Base-by-base conservation (phyloP, 75 land plant species). In the Ceratopteris richardii region DNA sequence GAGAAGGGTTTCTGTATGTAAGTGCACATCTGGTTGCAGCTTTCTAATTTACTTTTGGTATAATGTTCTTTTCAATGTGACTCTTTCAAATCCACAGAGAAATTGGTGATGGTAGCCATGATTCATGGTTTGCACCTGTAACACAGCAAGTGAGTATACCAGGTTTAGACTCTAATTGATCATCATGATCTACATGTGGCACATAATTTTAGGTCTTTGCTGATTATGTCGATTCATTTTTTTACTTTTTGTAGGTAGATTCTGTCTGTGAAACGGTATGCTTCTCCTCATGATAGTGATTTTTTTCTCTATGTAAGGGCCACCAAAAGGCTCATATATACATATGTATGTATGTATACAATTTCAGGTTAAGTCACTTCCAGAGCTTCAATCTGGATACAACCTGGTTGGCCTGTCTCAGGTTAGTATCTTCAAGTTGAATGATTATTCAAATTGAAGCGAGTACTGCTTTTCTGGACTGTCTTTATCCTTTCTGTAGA, bases 321-420 rank as follows among this genome's bases (percentile, higher is more conserved):
- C n/a, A n/a, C n/a, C 50, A n/a, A 46, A 14, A 18, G 50, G 18
- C 17, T 33, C 37, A 5, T 46, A 40, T 40, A 10, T 40, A 40
- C 14, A 40, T 40, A 10, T 40, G 9, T 40, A 2, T n/a, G 50
- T 18, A 46, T 46, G 16, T 31, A 17, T 3, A 23, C 33, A 28
- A 20, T 68, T 61, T 36, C 80, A 90, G 92, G 88, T 91, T 58
- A 91, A 91, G 70, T 51, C 54, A 18, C 82, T 91, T 63, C 66
- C 71, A 58, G 89, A 75, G 57, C 81, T 91, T 27, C 69, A 73
- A 29, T 70, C 57, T 27, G 97, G 97, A 42, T 91, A 82, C 67
- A 84, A 91, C 72, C 77, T 91, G n/a, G 81, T 91, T 59, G 97
- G 97, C 23, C 71, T 91, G 21, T 91, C 97, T 24, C 97, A 87